phyloP scores from a whole-genome alignment of 2,329 filamentous ascomycete genomes.

The Alternaria sp. region DNA sequence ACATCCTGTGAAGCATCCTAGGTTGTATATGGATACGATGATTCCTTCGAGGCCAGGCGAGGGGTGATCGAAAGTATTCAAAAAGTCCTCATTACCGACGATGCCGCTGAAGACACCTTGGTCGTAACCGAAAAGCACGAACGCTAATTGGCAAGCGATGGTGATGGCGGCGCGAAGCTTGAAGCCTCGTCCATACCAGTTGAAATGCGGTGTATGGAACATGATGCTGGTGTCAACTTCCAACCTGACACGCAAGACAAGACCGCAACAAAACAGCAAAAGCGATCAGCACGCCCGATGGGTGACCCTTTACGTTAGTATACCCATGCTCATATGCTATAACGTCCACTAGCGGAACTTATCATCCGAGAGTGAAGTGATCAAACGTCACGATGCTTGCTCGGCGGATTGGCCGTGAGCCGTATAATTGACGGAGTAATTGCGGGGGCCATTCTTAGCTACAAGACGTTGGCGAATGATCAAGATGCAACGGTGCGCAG shows the following conservation, averaged over 20 bases:
- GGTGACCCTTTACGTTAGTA: background rate
- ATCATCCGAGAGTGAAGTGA: background rate
- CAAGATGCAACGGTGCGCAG: background rate
- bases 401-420: background rate
- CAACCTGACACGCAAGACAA: background rate
- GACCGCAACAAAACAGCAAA: background rate
- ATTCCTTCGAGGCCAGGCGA: slow-evolving; percentile 52
- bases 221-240: slow-evolving; percentile 15
- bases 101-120: slow-evolving; percentile 53
- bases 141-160: slow-evolving; percentile 42
- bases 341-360: background rate
- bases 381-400: background rate
- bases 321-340: background rate
- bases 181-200: slow-evolving; percentile 40
- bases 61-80: slow-evolving; percentile 53
- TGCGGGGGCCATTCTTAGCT: background rate
- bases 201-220: slow-evolving; percentile 35
- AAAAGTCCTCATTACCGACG: slow-evolving; percentile 53
- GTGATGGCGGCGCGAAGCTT: slow-evolving; percentile 41
- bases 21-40: slow-evolving; percentile 55
- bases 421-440: slow-evolving; percentile 1
- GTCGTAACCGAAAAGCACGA: slow-evolving; percentile 49
- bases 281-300: background rate
- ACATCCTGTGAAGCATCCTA: slow-evolving; percentile 51
- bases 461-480: background rate